Evolutionary conservation across 805 yeast species (phyloP), one percentile per base, ranked within the genome.

Genomic region (Blastobotrys robertii): DNA sequence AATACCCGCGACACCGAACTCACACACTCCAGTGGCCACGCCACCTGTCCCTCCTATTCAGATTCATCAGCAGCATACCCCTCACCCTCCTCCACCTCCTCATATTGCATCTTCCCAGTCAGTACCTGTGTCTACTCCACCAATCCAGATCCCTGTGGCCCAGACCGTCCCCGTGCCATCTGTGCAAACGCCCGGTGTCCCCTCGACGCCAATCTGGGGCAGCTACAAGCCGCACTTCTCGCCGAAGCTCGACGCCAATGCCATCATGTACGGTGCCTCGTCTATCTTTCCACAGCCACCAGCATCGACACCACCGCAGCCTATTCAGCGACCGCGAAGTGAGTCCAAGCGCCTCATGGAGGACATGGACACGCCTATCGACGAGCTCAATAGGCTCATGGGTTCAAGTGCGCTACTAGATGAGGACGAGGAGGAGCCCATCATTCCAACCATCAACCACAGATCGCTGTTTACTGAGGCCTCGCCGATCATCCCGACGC

Each of bases 331-430:
- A 28, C 38, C 36, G 22, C 30, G 30, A 12, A 32, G 10, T 12
- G 16, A 19, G 25, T 19, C 16, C 25, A 38, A 14, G 35, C 22
- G 19, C 15, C 4, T 13, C 13, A n/a, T 34, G 15, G 34, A 34
- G 13, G 47, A 38, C 9, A 30, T 29, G 13, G 47, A 38, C 9
- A 47, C 41, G 28, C 51, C 52, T 15, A 46, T 50, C 16, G 52
- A 50, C 25, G 52, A 50, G 38, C 29, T 50, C 14, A 44, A 43
- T 19, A 42, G 51, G 13, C 14, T 45, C 10, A 44, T 51, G 44
- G 50, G 51, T 2, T 34, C 46, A 30, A 33, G 46, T 7, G 40
- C 50, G 13, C 43, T 50, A 16, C 32, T 48, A 8, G 48, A 43
- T 2, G 52, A 43, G 29, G 50, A 50, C 10, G 44, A 49, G 12